These are phyloP conservation scores for Tilletiopsis washingtonensis DNA, from an alignment of 1,284 basidiomycete species.

Conservation along the genomic window DNA sequence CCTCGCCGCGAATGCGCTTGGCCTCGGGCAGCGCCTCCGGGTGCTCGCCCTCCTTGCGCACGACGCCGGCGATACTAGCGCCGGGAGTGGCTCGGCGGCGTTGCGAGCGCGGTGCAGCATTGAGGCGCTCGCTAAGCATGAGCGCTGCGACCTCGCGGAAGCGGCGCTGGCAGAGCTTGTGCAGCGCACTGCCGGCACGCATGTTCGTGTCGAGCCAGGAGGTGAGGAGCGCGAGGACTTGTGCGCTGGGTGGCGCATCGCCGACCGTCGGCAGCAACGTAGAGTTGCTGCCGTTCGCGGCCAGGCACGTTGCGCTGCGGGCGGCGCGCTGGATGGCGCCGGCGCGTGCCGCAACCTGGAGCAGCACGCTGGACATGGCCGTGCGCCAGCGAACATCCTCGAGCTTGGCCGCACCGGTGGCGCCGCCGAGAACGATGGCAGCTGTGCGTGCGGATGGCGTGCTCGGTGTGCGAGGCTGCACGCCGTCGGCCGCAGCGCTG, in stretches of 20 bases:
- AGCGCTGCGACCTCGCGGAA: conserved; percentile 20
- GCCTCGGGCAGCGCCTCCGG: neutral
- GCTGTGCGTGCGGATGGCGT: neutral
- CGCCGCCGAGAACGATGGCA: conserved; percentile 14
- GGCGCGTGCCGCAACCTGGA: conserved; percentile 62
- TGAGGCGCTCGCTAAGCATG: conserved; percentile 16
- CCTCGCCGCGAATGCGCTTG: neutral
- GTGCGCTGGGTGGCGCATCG: conserved; percentile 14
- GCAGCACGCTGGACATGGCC: conserved; percentile 57
- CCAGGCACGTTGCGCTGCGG: conserved; percentile 9
- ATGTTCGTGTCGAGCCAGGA: conserved; percentile 36
- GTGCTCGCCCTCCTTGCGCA: neutral
- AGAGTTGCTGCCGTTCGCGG: conserved; percentile 2
- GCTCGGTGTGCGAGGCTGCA: neutral
- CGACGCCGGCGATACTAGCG: neutral
- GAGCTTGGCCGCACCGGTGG: conserved; percentile 39
- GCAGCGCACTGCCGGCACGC: conserved; percentile 16
- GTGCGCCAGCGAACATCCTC: conserved; percentile 53
- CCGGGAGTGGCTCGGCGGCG: too few species aligned
- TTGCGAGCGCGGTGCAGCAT: neutral
- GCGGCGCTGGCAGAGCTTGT: conserved; percentile 30
- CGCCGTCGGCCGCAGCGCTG: conserved; percentile 8
- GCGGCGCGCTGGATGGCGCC: conserved; percentile 14
- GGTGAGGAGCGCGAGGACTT: conserved; percentile 23
- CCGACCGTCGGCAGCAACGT: conserved; percentile 1